A percentile compares a stretch with the other conserved stretches of the same genome.
Evolutionary conservation across 345 rosid genomes (phyloP).

Genomic region (Sisymbrium altissimum): DNA sequence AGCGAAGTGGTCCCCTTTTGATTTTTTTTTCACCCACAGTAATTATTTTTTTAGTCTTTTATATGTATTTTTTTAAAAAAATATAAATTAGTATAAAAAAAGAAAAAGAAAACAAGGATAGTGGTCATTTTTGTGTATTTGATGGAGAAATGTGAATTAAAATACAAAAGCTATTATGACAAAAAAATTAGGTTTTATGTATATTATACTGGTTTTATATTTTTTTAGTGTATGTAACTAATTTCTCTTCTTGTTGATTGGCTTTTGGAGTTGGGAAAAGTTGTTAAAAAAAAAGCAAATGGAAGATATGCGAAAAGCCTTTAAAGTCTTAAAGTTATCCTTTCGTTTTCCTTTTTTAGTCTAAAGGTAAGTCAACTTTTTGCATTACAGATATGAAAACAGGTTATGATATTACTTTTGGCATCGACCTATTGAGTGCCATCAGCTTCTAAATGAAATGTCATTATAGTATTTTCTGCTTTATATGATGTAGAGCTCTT

Average conservation of each 20-base stretch:
- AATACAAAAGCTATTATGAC: not conserved
- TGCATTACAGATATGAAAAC: not conserved
- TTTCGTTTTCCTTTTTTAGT: slow-evolving; percentile 11
- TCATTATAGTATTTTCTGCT: slow-evolving; percentile 12
- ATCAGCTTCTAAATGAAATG: slow-evolving; percentile 7
- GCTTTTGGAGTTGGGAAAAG: slow-evolving; percentile 25
- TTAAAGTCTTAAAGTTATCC: not conserved
- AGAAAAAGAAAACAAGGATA: not conserved
- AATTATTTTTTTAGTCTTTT: slow-evolving; percentile 5
- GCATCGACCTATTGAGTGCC: not conserved
- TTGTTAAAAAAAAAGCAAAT: slow-evolving; percentile 22
- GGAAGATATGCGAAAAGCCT: slow-evolving; percentile 22
- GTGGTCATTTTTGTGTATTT: slow-evolving; percentile 4
- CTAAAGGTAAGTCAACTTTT: slow-evolving; percentile 5
- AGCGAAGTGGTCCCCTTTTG: slow-evolving; percentile 79
- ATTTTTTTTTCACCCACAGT: slow-evolving; percentile 17
- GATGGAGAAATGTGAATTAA: slow-evolving; percentile 10
- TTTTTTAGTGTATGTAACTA: not conserved
- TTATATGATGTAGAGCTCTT: slow-evolving; percentile 5
- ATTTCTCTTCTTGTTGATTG: slow-evolving; percentile 1
- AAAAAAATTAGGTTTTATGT: not conserved
- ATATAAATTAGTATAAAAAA: slow-evolving; percentile 5
- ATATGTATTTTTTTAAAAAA: not conserved
- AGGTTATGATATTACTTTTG: not conserved
- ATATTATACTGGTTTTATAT: not conserved